Conservation (phyloP, 192 early-diverging fungal species). For the Coemansia sp. region DNA sequence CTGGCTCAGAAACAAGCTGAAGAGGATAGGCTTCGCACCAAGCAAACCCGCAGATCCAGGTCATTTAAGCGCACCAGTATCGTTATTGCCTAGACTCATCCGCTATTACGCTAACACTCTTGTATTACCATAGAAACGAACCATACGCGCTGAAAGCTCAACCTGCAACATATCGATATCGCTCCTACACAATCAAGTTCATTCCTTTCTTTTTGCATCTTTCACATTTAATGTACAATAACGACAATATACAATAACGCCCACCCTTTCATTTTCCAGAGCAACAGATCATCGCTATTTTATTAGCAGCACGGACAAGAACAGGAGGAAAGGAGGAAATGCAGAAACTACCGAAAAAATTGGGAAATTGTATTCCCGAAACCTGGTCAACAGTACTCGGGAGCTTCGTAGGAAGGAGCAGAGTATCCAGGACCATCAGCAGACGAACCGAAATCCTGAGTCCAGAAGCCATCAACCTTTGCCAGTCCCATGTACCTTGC, state of each 20-base stretch:
- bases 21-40: constrained; percentile 25
- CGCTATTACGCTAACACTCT: neutral
- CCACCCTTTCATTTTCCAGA: neutral
- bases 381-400: constrained; percentile 27
- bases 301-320: no score
- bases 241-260: neutral
- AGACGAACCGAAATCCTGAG: constrained; percentile 54
- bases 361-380: no score
- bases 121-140: neutral
- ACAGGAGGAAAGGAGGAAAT: neutral
- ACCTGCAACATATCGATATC: neutral
- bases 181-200: neutral
- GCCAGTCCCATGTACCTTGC: constrained; percentile 49
- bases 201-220: constrained; percentile 12
- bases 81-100: constrained; percentile 10
- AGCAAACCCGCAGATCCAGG: constrained; percentile 36
- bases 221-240: neutral
- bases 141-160: neutral
- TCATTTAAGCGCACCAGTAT: constrained; percentile 38
- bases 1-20: constrained; percentile 34
- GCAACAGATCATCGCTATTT: no score
- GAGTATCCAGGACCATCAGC: constrained; percentile 11
- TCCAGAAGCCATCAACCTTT: constrained; percentile 53
- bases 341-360: no score
- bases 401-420: constrained; percentile 24